Evolutionary conservation across 768 basidiomycete genomes (phyloP).

Genomic region (Bullera alba): DNA sequence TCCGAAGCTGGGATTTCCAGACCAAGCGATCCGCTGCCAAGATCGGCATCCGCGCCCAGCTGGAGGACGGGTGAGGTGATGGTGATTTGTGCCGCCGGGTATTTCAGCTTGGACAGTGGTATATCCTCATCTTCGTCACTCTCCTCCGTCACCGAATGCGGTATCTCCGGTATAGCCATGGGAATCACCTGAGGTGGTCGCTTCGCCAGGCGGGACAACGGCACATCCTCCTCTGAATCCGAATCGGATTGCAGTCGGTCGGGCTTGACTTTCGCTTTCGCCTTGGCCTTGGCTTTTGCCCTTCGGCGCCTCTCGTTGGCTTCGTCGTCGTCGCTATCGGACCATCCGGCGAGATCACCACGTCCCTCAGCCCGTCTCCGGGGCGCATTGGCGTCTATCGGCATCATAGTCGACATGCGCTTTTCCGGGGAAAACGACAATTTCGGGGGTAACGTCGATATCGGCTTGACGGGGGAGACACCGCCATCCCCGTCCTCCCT

Average conservation of each 20-base stretch:
- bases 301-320: constrained; percentile 22
- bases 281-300: constrained; percentile 7
- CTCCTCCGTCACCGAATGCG: constrained; percentile 1
- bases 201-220: not conserved
- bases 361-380: constrained; percentile 1
- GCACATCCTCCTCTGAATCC: constrained; percentile 25
- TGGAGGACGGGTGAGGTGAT: not conserved
- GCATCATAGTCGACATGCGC: not conserved
- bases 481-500: no score
- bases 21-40: constrained; percentile 6
- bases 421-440: constrained; percentile 11
- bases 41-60: not conserved
- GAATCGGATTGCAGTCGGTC: not conserved
- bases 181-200: not conserved
- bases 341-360: constrained; percentile 9
- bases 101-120: constrained; percentile 30
- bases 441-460: constrained; percentile 6
- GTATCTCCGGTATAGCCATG: not conserved
- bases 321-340: constrained; percentile 52
- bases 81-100: not conserved
- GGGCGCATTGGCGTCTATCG: not conserved
- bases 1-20: not conserved
- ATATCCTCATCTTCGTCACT: constrained; percentile 24
- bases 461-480: not conserved
- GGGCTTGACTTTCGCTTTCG: constrained; percentile 11